Percentiles rank a stretch among this genome's conserved stretches.
Evolutionary conservation across 1,139 yeast species (phyloP).

Genomic region (Hemisphaericaspora xylofermentans): DNA sequence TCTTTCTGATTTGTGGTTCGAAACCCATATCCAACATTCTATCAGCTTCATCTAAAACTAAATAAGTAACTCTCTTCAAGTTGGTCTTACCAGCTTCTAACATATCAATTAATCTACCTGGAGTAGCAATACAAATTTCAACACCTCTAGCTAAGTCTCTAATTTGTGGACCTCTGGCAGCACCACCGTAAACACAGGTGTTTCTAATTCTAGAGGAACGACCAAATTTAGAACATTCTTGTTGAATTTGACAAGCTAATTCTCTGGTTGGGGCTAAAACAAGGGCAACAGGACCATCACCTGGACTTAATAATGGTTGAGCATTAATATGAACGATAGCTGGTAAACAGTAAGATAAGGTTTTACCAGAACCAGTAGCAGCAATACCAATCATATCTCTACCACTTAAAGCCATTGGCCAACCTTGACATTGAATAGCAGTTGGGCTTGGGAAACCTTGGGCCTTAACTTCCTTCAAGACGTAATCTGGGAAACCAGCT

Average conservation of each 20-base stretch:
- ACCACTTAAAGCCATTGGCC: conserved; percentile 99
- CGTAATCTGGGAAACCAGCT: conserved; percentile 96
- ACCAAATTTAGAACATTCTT: conserved; percentile 94
- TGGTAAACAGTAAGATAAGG: conserved; percentile 94
- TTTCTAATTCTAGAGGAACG: conserved; percentile 88
- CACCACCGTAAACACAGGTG: conserved; percentile 99
- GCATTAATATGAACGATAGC: conserved; percentile 97
- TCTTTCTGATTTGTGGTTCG: conserved; percentile 94
- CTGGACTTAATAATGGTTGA: conserved; percentile 86
- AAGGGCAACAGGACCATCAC: conserved; percentile 96
- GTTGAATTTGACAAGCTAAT: conserved; percentile 95
- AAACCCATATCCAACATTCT: conserved; percentile 97
- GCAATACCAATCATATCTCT: conserved; percentile 99
- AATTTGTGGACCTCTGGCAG: conserved; percentile 95
- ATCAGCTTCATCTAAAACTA: conserved; percentile 96
- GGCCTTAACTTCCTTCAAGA: conserved; percentile 80
- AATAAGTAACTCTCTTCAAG: conserved; percentile 91
- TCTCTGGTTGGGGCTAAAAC: conserved; percentile 99
- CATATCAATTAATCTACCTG: conserved; percentile 98
- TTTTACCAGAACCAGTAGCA: conserved; percentile 98
- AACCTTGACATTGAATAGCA: conserved; percentile 97
- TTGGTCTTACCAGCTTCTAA: conserved; percentile 93
- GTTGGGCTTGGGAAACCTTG: conserved; percentile 96
- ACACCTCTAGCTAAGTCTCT: conserved; percentile 94
- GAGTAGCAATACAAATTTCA: conserved; percentile 94